Evolutionary conservation across 257 asterid genomes (phyloP).

Genomic region (Nicotiana paniculata): DNA sequence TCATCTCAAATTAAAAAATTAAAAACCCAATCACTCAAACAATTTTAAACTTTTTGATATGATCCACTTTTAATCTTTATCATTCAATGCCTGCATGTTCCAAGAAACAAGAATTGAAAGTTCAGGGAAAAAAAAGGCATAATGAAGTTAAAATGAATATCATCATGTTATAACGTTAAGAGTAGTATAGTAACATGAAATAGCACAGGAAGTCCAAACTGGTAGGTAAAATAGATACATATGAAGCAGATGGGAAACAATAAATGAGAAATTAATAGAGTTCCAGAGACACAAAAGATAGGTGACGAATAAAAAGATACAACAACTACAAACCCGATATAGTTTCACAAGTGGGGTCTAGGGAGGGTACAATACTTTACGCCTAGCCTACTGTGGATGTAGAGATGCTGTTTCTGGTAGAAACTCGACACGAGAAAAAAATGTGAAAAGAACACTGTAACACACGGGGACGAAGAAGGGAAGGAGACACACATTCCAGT

Average conservation of each 20-base stretch:
- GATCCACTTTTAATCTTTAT: neutral
- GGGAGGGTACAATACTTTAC: too few species aligned
- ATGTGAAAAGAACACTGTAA: neutral
- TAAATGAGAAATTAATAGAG: neutral
- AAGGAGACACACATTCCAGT: constrained; percentile 3
- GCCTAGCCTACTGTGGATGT: too few species aligned
- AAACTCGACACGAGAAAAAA: neutral
- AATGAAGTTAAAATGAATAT: neutral
- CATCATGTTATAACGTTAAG: neutral
- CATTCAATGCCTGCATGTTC: neutral
- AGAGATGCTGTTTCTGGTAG: too few species aligned
- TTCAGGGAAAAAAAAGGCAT: neutral
- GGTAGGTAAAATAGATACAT: neutral
- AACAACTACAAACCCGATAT: too few species aligned
- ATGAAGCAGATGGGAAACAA: neutral
- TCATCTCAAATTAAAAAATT: constrained; percentile 27
- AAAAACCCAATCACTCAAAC: neutral
- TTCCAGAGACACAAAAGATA: neutral
- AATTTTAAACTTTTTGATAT: neutral
- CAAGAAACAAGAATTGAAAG: neutral
- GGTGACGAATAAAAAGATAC: neutral
- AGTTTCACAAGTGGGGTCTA: too few species aligned
- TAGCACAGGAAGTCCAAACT: neutral
- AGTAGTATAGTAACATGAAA: neutral
- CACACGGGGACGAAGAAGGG: neutral